phyloP scores from a whole-genome alignment of 495 filamentous ascomycete species.

The Annulohypoxylon maeteangense region DNA sequence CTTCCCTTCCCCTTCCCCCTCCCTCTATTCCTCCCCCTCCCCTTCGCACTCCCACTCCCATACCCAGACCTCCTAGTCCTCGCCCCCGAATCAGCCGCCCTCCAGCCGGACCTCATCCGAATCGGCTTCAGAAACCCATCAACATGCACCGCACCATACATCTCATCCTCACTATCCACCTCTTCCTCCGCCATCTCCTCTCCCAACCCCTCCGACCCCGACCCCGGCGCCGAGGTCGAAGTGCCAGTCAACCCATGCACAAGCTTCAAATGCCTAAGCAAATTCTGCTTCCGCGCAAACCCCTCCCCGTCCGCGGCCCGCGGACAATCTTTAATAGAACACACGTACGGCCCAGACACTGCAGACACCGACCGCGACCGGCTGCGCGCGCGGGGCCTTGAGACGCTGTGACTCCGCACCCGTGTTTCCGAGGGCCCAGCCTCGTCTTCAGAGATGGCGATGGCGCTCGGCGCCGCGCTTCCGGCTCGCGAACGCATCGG shows the following conservation, averaged over 20 bases:
- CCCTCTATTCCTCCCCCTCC: constrained; percentile 5
- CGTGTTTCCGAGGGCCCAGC: neutral
- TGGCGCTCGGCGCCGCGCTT: neutral
- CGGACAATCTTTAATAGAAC: constrained; percentile 47
- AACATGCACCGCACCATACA: constrained; percentile 63
- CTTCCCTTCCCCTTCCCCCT: constrained; percentile 16
- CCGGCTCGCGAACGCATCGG: neutral
- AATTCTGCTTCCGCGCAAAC: constrained; percentile 44
- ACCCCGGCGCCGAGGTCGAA: neutral
- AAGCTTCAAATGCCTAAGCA: constrained; percentile 50
- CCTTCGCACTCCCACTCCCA: neutral
- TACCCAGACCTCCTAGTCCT: constrained; percentile 27
- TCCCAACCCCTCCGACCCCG: neutral
- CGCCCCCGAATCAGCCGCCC: constrained; percentile 13
- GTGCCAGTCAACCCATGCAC: constrained; percentile 48
- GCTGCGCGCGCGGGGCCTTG: neutral
- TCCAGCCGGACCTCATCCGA: constrained; percentile 49
- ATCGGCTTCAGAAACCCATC: constrained; percentile 63
- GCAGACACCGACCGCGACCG: constrained; percentile 19
- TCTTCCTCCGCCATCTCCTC: constrained; percentile 36
- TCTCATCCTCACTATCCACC: constrained; percentile 59
- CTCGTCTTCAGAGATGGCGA: constrained; percentile 7
- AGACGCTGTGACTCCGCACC: neutral
- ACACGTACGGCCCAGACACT: constrained; percentile 33
- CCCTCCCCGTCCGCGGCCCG: constrained; percentile 44